These are phyloP conservation scores for Colletotrichum tropicale DNA, from an alignment of 2,329 filamentous ascomycete species.

Conservation along the genomic window DNA sequence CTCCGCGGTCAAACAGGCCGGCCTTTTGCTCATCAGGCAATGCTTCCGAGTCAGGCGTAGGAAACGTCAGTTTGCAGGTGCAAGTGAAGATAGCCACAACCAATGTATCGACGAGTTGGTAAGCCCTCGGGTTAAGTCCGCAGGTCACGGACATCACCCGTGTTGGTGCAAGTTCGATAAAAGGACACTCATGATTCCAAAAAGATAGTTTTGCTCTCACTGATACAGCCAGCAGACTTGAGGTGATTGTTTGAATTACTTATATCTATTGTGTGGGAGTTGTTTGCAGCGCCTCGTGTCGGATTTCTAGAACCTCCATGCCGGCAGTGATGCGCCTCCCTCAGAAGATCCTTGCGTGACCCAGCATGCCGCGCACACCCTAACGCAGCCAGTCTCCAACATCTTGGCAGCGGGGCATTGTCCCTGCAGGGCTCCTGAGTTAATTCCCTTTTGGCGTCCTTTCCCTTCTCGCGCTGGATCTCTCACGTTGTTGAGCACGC, in stretches of 20 bases:
- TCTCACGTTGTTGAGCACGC: background rate
- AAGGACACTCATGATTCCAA: background rate
- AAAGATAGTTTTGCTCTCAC: background rate
- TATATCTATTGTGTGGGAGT: background rate
- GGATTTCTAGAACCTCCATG: background rate
- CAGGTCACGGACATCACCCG: background rate
- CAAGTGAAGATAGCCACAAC: background rate
- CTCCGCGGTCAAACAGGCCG: background rate
- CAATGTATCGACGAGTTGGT: background rate
- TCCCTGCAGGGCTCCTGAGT: slow-evolving; percentile 1
- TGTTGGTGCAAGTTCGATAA: background rate
- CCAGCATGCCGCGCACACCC: background rate
- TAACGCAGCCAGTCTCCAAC: background rate
- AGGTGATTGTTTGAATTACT: background rate
- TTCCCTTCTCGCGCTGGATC: background rate
- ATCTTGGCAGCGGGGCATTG: slow-evolving; percentile 2
- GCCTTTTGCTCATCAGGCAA: background rate
- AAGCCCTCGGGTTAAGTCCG: background rate
- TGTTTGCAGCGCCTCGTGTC: background rate
- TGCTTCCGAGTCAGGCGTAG: background rate
- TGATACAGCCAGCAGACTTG: background rate
- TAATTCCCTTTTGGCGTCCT: background rate
- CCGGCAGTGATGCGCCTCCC: background rate
- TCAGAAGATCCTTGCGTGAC: background rate
- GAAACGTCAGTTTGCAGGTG: background rate